A percentile compares a stretch with the other conserved stretches of the same genome.
phyloP scores from a whole-genome alignment of 805 yeast species.

The Monosporozyma yasuniensis region DNA sequence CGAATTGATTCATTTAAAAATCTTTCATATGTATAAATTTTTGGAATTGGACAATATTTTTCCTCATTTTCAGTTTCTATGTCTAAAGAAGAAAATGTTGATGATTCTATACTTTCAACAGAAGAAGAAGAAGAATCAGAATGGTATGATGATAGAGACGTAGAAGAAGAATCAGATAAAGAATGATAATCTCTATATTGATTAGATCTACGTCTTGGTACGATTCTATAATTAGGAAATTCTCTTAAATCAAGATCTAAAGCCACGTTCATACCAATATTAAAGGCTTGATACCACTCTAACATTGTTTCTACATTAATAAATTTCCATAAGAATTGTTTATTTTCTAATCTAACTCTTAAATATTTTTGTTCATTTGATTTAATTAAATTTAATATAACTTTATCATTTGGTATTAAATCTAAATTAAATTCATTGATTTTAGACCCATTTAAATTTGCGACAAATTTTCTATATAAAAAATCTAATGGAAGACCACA shows the following conservation, averaged over 20 bases:
- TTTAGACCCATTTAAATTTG: not conserved
- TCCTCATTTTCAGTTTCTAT: slow-evolving; percentile 4
- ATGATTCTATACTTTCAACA: not conserved
- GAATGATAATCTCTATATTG: not conserved
- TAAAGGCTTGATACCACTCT: slow-evolving; percentile 65
- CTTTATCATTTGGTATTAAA: not conserved
- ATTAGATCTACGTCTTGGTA: slow-evolving; percentile 56
- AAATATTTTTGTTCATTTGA: slow-evolving; percentile 44
- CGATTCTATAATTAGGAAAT: slow-evolving; percentile 67
- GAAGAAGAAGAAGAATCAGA: no score
- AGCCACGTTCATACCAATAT: slow-evolving; percentile 69
- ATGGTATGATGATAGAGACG: no score
- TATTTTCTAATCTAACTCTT: slow-evolving; percentile 70
- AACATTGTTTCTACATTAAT: slow-evolving; percentile 55
- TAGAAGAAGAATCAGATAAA: no score
- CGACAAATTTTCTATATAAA: slow-evolving; percentile 29
- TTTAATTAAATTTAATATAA: slow-evolving; percentile 17
- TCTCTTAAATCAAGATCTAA: slow-evolving; percentile 66
- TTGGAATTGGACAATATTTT: slow-evolving; percentile 44
- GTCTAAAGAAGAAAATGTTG: not conserved
- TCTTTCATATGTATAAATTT: slow-evolving; percentile 32
- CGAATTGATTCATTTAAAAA: slow-evolving; percentile 44
- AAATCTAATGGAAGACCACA: slow-evolving; percentile 84
- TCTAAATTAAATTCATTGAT: not conserved
- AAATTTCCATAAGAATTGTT: slow-evolving; percentile 68